These are phyloP conservation scores for Cladosporium sp. DNA, from an alignment of 2,329 filamentous ascomycete genomes.

Conservation along the genomic window DNA sequence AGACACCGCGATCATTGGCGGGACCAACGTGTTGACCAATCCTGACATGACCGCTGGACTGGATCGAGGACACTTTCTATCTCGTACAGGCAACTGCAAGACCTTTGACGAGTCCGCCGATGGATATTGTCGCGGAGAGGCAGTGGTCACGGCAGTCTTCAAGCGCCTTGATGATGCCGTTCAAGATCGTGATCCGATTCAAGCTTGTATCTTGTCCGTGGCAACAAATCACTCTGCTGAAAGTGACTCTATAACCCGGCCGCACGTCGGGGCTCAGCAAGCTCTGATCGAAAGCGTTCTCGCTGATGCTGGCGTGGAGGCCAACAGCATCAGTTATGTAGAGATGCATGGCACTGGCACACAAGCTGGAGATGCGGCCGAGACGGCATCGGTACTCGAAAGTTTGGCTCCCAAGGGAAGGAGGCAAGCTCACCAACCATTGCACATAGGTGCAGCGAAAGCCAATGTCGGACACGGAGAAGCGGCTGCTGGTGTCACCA, in stretches of 20 bases:
- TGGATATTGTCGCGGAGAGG: constrained; percentile 80
- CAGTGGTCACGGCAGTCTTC: constrained; percentile 72
- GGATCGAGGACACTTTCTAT: constrained; percentile 74
- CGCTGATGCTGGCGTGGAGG: constrained; percentile 71
- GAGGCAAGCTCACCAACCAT: constrained; percentile 50
- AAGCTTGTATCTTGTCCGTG: constrained; percentile 72
- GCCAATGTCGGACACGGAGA: constrained; percentile 58
- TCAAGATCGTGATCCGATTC: constrained; percentile 68
- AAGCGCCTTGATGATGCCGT: constrained; percentile 78
- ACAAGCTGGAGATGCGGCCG: constrained; percentile 77
- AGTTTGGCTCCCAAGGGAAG: constrained; percentile 59
- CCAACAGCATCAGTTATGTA: constrained; percentile 76
- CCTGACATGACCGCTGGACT: constrained; percentile 77
- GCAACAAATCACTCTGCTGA: constrained; percentile 81
- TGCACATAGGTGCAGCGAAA: constrained; percentile 57
- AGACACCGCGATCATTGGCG: constrained; percentile 78
- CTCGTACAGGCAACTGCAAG: constrained; percentile 73
- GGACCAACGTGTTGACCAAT: constrained; percentile 75
- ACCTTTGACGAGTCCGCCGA: constrained; percentile 79
- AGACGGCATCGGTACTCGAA: constrained; percentile 74
- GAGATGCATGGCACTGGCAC: constrained; percentile 91
- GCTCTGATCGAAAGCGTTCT: constrained; percentile 69
- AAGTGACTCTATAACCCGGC: constrained; percentile 79
- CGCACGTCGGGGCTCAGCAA: constrained; percentile 75
- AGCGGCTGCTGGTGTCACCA: constrained; percentile 56